Conservation (phyloP, 768 basidiomycete species). For the Termitomyces sp. region DNA sequence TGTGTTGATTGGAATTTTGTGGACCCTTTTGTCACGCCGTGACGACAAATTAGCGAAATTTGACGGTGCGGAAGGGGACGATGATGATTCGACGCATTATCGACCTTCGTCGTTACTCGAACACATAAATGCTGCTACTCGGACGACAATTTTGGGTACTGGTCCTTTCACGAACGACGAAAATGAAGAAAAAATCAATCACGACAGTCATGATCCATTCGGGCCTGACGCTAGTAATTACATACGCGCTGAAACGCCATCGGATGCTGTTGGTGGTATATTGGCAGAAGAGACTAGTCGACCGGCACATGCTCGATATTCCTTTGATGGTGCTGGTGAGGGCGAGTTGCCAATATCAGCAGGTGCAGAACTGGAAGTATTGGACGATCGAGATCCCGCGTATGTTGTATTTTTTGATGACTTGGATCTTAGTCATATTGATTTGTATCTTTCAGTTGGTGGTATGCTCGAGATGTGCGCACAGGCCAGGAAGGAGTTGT, state of each 20-base stretch:
- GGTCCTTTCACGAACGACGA: slow-evolving; percentile 42
- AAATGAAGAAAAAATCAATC: slow-evolving; percentile 48
- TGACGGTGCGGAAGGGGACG: slow-evolving; percentile 63
- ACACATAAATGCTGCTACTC: slow-evolving; percentile 88
- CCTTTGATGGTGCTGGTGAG: slow-evolving; percentile 75
- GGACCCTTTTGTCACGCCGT: slow-evolving; percentile 82
- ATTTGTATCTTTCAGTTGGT: slow-evolving; percentile 64
- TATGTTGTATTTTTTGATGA: slow-evolving; percentile 36
- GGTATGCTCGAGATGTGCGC: slow-evolving; percentile 82
- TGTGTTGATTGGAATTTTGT: slow-evolving; percentile 80
- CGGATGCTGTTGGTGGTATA: slow-evolving; percentile 65
- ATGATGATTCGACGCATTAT: slow-evolving; percentile 74
- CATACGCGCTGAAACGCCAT: slow-evolving; percentile 77
- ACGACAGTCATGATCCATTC: slow-evolving; percentile 52
- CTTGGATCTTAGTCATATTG: not conserved
- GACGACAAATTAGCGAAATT: slow-evolving; percentile 70
- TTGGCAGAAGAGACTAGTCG: slow-evolving; percentile 66
- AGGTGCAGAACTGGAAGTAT: slow-evolving; percentile 69
- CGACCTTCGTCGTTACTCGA: slow-evolving; percentile 86
- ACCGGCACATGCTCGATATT: slow-evolving; percentile 77
- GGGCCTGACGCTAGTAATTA: slow-evolving; percentile 76
- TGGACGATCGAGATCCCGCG: slow-evolving; percentile 81
- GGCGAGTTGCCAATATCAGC: slow-evolving; percentile 71
- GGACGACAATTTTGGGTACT: slow-evolving; percentile 73
- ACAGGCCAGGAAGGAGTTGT: slow-evolving; percentile 87